phyloP scores from a whole-genome alignment of 2,329 filamentous ascomycete genomes.

The Phaeosphaeriaceae sp. region DNA sequence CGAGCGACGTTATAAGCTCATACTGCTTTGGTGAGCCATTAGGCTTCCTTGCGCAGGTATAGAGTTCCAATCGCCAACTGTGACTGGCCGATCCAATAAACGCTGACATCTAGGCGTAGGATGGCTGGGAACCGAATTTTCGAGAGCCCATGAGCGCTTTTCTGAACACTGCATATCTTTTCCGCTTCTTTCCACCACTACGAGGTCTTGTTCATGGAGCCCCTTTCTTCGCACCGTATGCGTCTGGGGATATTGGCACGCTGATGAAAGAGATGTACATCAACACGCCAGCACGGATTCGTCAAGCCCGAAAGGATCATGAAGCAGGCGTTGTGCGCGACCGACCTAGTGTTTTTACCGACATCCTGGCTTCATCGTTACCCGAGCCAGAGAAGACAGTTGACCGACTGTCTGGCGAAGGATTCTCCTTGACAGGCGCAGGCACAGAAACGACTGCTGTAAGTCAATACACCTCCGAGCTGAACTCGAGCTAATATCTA shows the following conservation, averaged over 20 bases:
- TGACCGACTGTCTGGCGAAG: conserved; percentile 8
- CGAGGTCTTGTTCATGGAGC: conserved; percentile 1
- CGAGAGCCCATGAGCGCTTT: conserved; percentile 4
- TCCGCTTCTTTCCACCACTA: not conserved
- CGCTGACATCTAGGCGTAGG: not conserved
- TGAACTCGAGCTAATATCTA: not conserved
- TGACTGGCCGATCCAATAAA: not conserved
- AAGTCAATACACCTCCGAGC: not conserved
- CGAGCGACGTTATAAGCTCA: conserved; percentile 3
- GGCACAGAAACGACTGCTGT: conserved; percentile 11
- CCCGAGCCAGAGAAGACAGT: conserved; percentile 8
- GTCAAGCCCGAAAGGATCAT: conserved; percentile 2
- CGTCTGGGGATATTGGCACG: not conserved
- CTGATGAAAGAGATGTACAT: conserved; percentile 4
- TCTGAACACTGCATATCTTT: conserved; percentile 2
- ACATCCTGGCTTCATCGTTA: not conserved
- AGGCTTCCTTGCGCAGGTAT: conserved; percentile 3
- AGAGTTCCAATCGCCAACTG: not conserved
- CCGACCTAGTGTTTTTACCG: conserved; percentile 1
- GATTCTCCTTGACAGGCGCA: conserved; percentile 6
- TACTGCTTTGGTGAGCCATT: conserved; percentile 7
- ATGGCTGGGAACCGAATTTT: conserved; percentile 5
- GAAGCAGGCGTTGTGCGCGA: not conserved
- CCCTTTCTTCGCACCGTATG: not conserved
- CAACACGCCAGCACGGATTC: conserved; percentile 1